phyloP scores from a whole-genome alignment of 1,139 yeast species.

The Pichia sp. region DNA sequence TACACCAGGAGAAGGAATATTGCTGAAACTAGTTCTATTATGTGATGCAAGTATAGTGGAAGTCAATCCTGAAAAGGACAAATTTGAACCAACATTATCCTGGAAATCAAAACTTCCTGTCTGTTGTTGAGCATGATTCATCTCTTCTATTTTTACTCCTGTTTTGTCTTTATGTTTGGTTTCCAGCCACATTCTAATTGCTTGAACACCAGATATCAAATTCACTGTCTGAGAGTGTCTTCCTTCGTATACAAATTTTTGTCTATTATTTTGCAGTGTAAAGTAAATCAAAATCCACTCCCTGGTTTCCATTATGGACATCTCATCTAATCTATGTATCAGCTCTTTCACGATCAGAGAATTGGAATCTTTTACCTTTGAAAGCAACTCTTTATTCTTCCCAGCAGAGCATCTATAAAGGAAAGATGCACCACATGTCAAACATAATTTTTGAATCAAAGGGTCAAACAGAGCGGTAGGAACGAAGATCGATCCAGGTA shows the following conservation, averaged over 20 bases:
- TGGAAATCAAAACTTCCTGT: too few relatives aligned
- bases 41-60: too few relatives aligned
- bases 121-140: neutral
- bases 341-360: conserved; percentile 16
- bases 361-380: conserved; percentile 12
- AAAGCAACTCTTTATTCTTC: neutral
- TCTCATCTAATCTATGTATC: conserved; percentile 17
- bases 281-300: conserved; percentile 28
- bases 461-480: conserved; percentile 32
- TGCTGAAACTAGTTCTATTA: neutral
- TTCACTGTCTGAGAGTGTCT: conserved; percentile 21
- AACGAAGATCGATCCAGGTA: conserved; percentile 37
- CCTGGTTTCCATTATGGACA: conserved; percentile 22
- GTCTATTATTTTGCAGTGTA: conserved; percentile 23
- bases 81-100: too few relatives aligned
- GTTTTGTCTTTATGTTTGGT: conserved; percentile 7
- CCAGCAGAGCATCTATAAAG: conserved; percentile 11
- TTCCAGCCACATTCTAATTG: conserved; percentile 24
- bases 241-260: conserved; percentile 25
- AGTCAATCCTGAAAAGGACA: too few relatives aligned
- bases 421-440: conserved; percentile 38
- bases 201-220: conserved; percentile 24
- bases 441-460: conserved; percentile 34
- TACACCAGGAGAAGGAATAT: neutral
- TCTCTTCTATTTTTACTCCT: neutral